Evolutionary conservation across 2,329 filamentous ascomycete species (phyloP).

Genomic region (Beauveria bassiana): DNA sequence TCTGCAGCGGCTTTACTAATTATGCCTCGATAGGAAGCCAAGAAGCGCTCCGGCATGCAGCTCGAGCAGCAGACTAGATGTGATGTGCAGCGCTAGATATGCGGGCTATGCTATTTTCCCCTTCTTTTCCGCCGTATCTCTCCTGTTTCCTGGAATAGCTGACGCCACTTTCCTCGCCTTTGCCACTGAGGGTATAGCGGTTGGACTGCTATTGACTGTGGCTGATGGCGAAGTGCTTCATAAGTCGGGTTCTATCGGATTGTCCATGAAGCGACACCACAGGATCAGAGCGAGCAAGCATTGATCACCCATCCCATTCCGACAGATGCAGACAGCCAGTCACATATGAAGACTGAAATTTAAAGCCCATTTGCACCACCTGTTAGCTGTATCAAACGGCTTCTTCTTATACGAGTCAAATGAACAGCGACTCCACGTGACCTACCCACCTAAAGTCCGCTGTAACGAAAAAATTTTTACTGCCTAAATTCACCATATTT

Average conservation of each 20-base stretch:
- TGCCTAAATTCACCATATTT: not conserved
- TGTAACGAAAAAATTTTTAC: not conserved
- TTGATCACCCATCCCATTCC: not conserved
- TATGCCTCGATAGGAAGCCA: not conserved
- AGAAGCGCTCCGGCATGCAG: not conserved
- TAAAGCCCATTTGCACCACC: not conserved
- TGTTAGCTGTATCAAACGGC: not conserved
- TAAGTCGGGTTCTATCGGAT: conserved; percentile 7
- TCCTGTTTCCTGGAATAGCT: not conserved
- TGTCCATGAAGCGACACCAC: not conserved
- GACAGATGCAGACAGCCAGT: not conserved
- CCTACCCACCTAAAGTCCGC: not conserved
- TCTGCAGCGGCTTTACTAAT: too few relatives aligned
- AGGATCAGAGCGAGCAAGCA: not conserved
- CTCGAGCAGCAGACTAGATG: not conserved
- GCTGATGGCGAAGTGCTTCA: not conserved
- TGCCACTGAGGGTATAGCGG: not conserved
- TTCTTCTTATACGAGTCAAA: not conserved
- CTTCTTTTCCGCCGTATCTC: not conserved
- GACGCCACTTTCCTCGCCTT: not conserved
- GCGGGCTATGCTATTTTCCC: not conserved
- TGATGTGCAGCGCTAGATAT: not conserved
- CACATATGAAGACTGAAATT: not conserved
- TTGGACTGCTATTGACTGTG: not conserved
- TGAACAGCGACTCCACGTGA: not conserved